Evolutionary conservation across 345 rosid genomes (phyloP).

Genomic region (Salix dunnii): DNA sequence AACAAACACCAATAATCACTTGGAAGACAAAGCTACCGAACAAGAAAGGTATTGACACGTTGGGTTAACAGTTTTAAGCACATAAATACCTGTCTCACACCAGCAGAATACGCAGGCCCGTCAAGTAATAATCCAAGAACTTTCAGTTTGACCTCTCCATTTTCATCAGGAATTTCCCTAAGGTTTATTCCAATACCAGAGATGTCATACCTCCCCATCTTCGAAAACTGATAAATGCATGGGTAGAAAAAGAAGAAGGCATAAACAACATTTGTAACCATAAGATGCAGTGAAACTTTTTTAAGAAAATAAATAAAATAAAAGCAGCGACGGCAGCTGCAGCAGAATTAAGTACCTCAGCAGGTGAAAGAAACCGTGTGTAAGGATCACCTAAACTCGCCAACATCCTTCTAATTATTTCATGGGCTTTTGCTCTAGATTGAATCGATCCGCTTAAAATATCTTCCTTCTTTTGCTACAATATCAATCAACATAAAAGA

Average conservation of each 20-base stretch:
- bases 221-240: constrained; percentile 45
- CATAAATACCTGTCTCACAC: constrained; percentile 68
- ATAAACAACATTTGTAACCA: constrained; percentile 2
- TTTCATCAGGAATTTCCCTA: constrained; percentile 75
- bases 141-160: constrained; percentile 63
- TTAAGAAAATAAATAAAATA: too few species aligned
- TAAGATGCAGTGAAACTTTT: too few species aligned
- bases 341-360: constrained; percentile 44
- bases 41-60: not conserved
- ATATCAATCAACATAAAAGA: not conserved
- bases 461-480: constrained; percentile 62
- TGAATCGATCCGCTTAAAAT: constrained; percentile 52
- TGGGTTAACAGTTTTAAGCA: not conserved
- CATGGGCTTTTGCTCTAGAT: constrained; percentile 77
- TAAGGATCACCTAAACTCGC: constrained; percentile 84
- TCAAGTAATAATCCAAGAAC: constrained; percentile 79
- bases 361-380: constrained; percentile 81
- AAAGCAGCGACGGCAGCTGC: too few species aligned
- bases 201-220: constrained; percentile 94
- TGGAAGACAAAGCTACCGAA: not conserved
- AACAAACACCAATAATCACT: not conserved
- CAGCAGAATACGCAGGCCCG: constrained; percentile 85
- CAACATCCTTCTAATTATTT: constrained; percentile 69
- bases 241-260: constrained; percentile 5
- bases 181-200: constrained; percentile 90